Evolutionary conservation across 2,329 filamentous ascomycete species (phyloP), one percentile per base, ranked within the genome.

Genomic region (Sarocladiaceae sp.): DNA sequence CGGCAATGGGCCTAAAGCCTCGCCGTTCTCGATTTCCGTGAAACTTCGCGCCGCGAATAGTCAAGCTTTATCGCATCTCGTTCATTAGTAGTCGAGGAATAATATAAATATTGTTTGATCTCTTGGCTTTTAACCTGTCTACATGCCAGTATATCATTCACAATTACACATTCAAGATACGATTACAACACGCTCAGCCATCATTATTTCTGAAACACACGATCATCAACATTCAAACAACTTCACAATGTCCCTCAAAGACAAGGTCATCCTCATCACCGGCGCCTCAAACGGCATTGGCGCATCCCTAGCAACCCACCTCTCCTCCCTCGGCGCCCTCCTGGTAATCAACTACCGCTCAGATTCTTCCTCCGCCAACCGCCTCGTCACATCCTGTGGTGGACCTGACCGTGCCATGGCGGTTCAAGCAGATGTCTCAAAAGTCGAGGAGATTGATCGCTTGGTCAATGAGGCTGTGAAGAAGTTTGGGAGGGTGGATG

Each of bases 211-310:
- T n/a, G n/a, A n/a, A n/a, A n/a, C n/a, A n/a, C n/a, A n/a, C n/a
- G n/a, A 36, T 36, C 5, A 12, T 36, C 33, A n/a, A 36, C 33
- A n/a, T n/a, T 22, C 37, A 17, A 22, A 42, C 18, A 42, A 36
- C 33, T 10, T 4, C 42, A 53, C 3, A 22, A 63, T 66, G 63
- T 62, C 62, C 51, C 62, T 74, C 37, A 59, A 64, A 15, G 68
- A 65, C 36, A 73, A 69, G 57, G 62, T 70, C 20, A 52, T 77
- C 57, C 68, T 83, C 60, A 70, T 83, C 63, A 82, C 79, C 25
- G 79, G 73, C 52, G 71, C 71, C 54, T 78, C 77, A 50, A 80
- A 79, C 56, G 82, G 82, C 53, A 85, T 85, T 57, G 82, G 81
- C 23, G 71, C 74, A 50, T 79, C 80, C 52, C 77, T 76, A 52